These are phyloP conservation scores for Fusarium haematococcum DNA, from an alignment of 2,329 filamentous ascomycete genomes.

Conservation along the genomic window DNA sequence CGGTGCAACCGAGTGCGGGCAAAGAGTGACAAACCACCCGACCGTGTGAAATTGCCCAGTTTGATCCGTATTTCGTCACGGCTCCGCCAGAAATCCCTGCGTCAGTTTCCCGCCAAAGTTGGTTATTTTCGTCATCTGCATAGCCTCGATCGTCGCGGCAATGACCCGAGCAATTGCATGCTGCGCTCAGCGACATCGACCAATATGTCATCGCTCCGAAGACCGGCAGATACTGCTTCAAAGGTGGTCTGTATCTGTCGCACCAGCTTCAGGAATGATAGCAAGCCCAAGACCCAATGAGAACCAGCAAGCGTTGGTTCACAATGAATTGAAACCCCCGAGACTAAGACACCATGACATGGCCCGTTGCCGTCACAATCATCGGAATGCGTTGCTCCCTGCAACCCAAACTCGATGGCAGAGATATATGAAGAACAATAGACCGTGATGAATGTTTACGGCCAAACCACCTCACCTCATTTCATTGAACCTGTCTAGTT, in stretches of 20 bases:
- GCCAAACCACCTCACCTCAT: constrained; percentile 1
- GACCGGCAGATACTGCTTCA: neutral
- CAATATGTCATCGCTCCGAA: constrained; percentile 8
- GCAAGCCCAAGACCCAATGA: constrained; percentile 1
- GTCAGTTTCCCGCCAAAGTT: constrained; percentile 2
- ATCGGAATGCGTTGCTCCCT: constrained; percentile 51
- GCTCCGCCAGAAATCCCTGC: constrained; percentile 23
- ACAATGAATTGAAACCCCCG: constrained; percentile 1
- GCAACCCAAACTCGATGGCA: constrained; percentile 31
- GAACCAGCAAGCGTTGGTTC: constrained; percentile 34
- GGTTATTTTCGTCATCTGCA: constrained; percentile 15
- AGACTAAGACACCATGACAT: constrained; percentile 39
- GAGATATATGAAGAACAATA: constrained; percentile 34
- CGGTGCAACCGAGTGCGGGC: constrained; percentile 18
- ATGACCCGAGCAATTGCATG: constrained; percentile 6
- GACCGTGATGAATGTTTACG: neutral
- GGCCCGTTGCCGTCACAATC: constrained; percentile 33
- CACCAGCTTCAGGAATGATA: constrained; percentile 31
- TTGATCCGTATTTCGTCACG: constrained; percentile 17
- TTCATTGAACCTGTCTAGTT: constrained; percentile 2
- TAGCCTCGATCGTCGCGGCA: constrained; percentile 8
- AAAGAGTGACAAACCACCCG: constrained; percentile 11
- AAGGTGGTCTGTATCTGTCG: neutral
- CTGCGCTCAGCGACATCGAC: constrained; percentile 15
- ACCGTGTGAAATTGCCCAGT: constrained; percentile 4